phyloP scores from a whole-genome alignment of 108 stramenopile genomes.

The Pseudonitzschia multiseries region DNA sequence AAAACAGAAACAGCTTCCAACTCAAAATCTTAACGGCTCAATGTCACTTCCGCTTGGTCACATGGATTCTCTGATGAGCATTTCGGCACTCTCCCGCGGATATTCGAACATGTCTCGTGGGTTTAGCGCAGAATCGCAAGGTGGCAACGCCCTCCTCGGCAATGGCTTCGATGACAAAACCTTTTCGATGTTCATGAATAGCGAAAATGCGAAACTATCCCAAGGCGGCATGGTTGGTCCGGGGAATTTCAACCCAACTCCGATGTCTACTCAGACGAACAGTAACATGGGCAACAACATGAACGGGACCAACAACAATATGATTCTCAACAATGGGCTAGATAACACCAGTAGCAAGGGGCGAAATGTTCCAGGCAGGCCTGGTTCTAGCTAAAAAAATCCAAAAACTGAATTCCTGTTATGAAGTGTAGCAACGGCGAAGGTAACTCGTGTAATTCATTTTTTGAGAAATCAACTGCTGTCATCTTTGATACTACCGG shows the following conservation, averaged over 20 bases:
- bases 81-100: slow-evolving; percentile 46
- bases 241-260: slow-evolving; percentile 10
- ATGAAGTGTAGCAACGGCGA: neutral
- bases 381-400: neutral
- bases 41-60: slow-evolving; percentile 34
- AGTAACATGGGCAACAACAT: neutral
- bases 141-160: slow-evolving; percentile 46
- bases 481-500: too few species aligned
- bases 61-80: slow-evolving; percentile 29
- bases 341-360: neutral
- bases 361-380: neutral
- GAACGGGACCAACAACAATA: neutral
- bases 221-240: neutral
- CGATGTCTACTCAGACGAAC: slow-evolving; percentile 1
- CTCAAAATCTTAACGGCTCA: slow-evolving; percentile 33
- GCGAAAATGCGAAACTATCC: slow-evolving; percentile 23
- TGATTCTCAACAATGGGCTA: slow-evolving; percentile 1
- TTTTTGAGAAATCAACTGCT: neutral
- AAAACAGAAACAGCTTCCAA: slow-evolving; percentile 71
- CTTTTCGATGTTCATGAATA: slow-evolving; percentile 72
- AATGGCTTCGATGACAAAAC: slow-evolving; percentile 82
- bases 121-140: slow-evolving; percentile 46
- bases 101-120: slow-evolving; percentile 51
- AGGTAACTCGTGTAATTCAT: neutral
- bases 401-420: neutral